Evolutionary conservation across 306 rosid species (phyloP).

Genomic region (Cucumis cinereus): DNA sequence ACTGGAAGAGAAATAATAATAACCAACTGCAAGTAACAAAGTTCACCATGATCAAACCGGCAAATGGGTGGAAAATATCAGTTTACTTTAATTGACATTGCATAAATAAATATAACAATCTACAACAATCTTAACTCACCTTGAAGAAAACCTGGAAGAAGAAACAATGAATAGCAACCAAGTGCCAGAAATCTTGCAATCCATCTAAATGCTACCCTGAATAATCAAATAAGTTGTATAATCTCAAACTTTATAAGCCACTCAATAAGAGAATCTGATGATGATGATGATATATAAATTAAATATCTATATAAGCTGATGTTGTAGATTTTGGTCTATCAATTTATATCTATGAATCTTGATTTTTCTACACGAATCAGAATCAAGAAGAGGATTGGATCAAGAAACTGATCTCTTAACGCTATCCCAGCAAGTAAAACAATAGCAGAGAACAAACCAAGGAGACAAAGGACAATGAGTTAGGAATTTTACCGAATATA

Average conservation of each 20-base stretch:
- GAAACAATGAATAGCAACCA: conserved; percentile 57
- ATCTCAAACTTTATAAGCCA: neutral
- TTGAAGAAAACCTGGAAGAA: conserved; percentile 81
- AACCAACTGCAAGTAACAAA: conserved; percentile 59
- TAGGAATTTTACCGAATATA: conserved; percentile 48
- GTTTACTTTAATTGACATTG: neutral
- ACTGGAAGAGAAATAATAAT: conserved; percentile 67
- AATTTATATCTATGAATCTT: neutral
- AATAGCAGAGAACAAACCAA: neutral
- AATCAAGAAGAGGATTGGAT: neutral
- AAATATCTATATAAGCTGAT: neutral
- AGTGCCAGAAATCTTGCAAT: conserved; percentile 67
- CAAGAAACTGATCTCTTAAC: neutral
- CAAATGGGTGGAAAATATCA: neutral
- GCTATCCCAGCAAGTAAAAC: neutral
- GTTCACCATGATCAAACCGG: conserved; percentile 12
- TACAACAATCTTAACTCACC: conserved; percentile 22
- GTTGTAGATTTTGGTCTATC: neutral
- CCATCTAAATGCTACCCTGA: conserved; percentile 97
- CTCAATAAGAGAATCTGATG: neutral
- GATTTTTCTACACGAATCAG: neutral
- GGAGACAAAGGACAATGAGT: neutral
- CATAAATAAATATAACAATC: neutral
- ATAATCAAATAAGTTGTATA: conserved; percentile 9
- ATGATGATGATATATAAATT: neutral